These are phyloP conservation scores for Ogataea saltuana DNA, from an alignment of 805 yeast species.

Conservation along the genomic window DNA sequence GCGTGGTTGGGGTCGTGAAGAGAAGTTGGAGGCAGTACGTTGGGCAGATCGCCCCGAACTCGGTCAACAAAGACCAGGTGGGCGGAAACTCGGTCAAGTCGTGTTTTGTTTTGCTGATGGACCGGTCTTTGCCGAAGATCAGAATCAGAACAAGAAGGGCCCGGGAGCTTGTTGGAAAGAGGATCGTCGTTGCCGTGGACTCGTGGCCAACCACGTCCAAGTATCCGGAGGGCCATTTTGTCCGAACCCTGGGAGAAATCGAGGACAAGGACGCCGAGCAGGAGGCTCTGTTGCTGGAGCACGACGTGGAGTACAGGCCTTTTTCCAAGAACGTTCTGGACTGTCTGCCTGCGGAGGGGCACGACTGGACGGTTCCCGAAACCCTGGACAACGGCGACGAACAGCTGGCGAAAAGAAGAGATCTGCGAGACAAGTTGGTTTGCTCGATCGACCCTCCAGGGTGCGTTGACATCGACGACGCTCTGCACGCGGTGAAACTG, in stretches of 20 bases:
- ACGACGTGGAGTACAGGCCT: conserved; percentile 95
- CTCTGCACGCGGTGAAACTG: conserved; percentile 79
- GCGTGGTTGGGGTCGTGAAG: conserved; percentile 81
- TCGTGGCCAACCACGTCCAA: conserved; percentile 86
- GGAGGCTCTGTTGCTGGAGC: conserved; percentile 89
- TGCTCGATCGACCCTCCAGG: conserved; percentile 98
- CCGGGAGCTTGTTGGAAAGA: conserved; percentile 75
- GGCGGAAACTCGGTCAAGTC: conserved; percentile 67
- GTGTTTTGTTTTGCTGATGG: conserved; percentile 88
- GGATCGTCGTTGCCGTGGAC: conserved; percentile 91
- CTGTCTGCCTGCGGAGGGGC: conserved; percentile 92
- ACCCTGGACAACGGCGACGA: conserved; percentile 54
- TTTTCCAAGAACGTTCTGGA: conserved; percentile 88
- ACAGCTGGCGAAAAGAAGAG: conserved; percentile 65
- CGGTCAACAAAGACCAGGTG: conserved; percentile 55
- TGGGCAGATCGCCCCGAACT: conserved; percentile 83
- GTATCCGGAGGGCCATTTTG: conserved; percentile 93
- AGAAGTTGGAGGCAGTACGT: conserved; percentile 97
- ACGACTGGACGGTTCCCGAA: conserved; percentile 87
- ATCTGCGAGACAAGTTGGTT: conserved; percentile 82
- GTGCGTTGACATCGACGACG: conserved; percentile 98
- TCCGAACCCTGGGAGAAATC: conserved; percentile 82
- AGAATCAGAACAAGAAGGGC: conserved; percentile 88
- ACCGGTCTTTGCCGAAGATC: conserved; percentile 80
- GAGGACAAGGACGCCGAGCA: conserved; percentile 96